Evolutionary conservation across 2,329 filamentous ascomycete species (phyloP).

Genomic region (Capronia epimyces): DNA sequence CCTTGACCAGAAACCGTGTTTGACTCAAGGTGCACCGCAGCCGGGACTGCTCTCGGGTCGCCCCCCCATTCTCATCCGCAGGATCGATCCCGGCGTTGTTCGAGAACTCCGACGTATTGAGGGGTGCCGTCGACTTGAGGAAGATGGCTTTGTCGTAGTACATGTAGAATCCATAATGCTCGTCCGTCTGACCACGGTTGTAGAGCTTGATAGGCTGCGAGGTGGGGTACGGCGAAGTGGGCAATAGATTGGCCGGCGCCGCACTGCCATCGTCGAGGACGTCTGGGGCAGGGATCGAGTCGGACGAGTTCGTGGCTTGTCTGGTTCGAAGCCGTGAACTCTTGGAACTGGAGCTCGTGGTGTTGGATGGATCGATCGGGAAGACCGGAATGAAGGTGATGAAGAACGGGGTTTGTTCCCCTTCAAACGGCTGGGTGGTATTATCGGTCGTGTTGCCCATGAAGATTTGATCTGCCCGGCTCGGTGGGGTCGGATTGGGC

Average conservation of each 20-base stretch:
- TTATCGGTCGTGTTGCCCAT: slow-evolving; percentile 80
- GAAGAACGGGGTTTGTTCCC: slow-evolving; percentile 84
- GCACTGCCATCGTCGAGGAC: slow-evolving; percentile 58
- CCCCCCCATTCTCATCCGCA: slow-evolving; percentile 47
- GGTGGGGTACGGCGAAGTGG: slow-evolving; percentile 48
- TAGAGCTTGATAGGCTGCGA: slow-evolving; percentile 77
- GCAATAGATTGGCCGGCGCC: slow-evolving; percentile 65
- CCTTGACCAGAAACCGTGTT: slow-evolving; percentile 57
- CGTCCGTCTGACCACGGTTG: slow-evolving; percentile 70
- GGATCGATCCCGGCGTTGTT: slow-evolving; percentile 34
- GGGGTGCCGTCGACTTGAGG: slow-evolving; percentile 40
- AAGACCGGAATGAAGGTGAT: slow-evolving; percentile 60
- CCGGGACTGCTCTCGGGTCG: slow-evolving; percentile 42
- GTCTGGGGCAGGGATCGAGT: slow-evolving; percentile 22
- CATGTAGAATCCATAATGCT: slow-evolving; percentile 91
- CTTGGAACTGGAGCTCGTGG: slow-evolving; percentile 15
- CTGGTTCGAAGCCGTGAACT: slow-evolving; percentile 23
- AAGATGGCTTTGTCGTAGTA: slow-evolving; percentile 88
- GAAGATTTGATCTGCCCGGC: slow-evolving; percentile 66
- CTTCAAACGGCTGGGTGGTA: slow-evolving; percentile 64
- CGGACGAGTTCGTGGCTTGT: slow-evolving; percentile 28
- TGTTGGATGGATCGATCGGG: slow-evolving; percentile 36
- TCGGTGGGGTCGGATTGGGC: slow-evolving; percentile 45
- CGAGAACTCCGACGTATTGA: slow-evolving; percentile 16
- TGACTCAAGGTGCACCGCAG: slow-evolving; percentile 55